These are phyloP conservation scores for Eucalyptus victrix DNA, from an alignment of 345 rosid species.

Conservation along the genomic window DNA sequence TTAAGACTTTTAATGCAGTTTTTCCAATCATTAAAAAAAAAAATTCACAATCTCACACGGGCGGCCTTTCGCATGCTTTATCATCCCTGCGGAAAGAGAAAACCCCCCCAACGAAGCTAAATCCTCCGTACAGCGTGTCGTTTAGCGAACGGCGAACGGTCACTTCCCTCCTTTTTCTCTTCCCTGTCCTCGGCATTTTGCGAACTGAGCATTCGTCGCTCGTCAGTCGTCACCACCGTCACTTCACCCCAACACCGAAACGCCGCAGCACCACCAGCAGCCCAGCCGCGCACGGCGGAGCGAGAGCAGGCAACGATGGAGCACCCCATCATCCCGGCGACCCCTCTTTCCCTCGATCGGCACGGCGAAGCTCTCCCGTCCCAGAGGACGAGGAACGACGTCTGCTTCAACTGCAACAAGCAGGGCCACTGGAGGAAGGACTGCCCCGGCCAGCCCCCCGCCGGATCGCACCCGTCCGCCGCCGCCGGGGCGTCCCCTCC, in stretches of 20 bases:
- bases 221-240: too few species aligned
- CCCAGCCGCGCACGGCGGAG: background rate
- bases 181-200: background rate
- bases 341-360: background rate
- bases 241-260: background rate
- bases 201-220: background rate
- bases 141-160: background rate
- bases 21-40: too few species aligned
- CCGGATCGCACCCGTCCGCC: background rate
- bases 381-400: background rate
- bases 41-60: background rate
- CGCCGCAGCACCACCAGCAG: background rate
- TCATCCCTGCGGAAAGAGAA: background rate
- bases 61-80: background rate
- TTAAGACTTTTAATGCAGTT: accelerated
- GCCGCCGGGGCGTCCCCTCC: background rate
- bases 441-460: background rate
- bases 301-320: background rate
- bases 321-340: background rate
- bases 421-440: background rate
- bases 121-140: background rate
- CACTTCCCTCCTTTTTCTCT: background rate
- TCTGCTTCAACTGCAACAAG: background rate
- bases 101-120: background rate
- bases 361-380: background rate